Base-by-base conservation (phyloP, 2,329 filamentous ascomycete species). In the Fusarium sp. region DNA sequence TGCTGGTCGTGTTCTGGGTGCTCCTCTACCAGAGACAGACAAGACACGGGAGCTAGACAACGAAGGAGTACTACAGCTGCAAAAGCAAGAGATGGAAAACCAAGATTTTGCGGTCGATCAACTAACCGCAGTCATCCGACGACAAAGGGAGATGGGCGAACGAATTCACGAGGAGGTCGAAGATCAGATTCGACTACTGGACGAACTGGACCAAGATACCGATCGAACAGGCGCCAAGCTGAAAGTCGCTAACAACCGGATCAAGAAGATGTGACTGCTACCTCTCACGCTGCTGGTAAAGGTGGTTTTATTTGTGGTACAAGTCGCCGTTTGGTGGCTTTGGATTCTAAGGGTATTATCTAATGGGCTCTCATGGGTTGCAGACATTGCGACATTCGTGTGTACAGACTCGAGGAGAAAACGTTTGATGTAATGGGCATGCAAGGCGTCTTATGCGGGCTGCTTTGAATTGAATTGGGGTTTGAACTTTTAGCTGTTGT, bases 21-120 rank as follows among this genome's bases (percentile, higher is more conserved):
- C 86, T 1, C 91, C 92, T 3, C 81, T 91, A 4, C 86, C 90
- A 2, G 93, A 97, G 80, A 94, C 92, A 18, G 90, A 92, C 60
- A 87, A 88, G 66, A 95, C 93, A 42, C 82, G 92, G 15, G 92
- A 95, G 77, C 80, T 93, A 55, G 92, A 93, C 75, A 96, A 96
- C 72, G 79, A 85, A 7, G 92, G 92, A 0, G 89, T 96, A 20
- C 73, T 94, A 65, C 87, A 92, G 77, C 79, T 96, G 64, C 93
- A 96, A 78, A 84, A 88, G 72, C 86, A 92, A 74, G 88, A 93
- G 77, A 93, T 95, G 84, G 76, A 84, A 54, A 89, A 92, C 69
- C 93, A 97, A 75, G 93, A 96, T 70, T 78, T 90, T 72, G 90
- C 92, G 71, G 86, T 96, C 5, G 86, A 91, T 20, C 84, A 88